Base-by-base conservation (phyloP, 805 yeast species). In the Monosporozyma aerobia region DNA sequence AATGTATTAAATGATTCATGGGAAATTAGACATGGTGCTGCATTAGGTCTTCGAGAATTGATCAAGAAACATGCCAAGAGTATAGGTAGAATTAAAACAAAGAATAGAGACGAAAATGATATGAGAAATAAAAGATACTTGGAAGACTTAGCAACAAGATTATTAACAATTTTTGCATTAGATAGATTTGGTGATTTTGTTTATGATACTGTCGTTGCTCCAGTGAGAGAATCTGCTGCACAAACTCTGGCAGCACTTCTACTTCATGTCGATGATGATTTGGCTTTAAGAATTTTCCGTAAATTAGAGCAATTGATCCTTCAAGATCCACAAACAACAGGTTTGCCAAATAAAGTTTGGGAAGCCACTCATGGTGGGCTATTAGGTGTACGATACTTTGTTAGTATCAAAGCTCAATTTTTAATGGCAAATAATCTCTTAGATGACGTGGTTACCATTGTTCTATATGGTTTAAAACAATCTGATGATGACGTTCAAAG, bases 331-430 rank as follows among this genome's bases (percentile, higher is more conserved):
- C 37, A 56, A 47, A 32, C 53, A 2, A 60, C 79, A 23, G 80
- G 73, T 1, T 67, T 73, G 27, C 65, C 66, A 29, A 61, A 58
- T 11, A 72, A 76, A 45, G 80, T 90, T 52, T 94, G 99, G 99
- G 97, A 95, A 65, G 98, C 97, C 2, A 87, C 94, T 54, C 99
- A 94, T 73, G 99, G 98, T 59, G 99, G 98, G 48, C 82, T 94
- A 83, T 77, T 94, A 11, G 99, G 98, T 0, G 73, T 94, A 50
- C 76, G 96, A 50, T 94, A 94, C 68, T 83, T 94, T 59, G 99
- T 92, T 10, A 85, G 96, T 54, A 89, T 92, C 3, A 77, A 96
- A 60, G 82, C 89, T 0, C 94, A 87, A 57, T 77, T 90, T n/a
- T 72, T 92, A 23, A 73, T 84, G 33, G 68, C 75, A 11, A 77